A percentile compares a stretch with the other conserved stretches of the same genome.
Evolutionary conservation across 2,329 filamentous ascomycete genomes (phyloP).

Genomic region (Trichoderma koningii): DNA sequence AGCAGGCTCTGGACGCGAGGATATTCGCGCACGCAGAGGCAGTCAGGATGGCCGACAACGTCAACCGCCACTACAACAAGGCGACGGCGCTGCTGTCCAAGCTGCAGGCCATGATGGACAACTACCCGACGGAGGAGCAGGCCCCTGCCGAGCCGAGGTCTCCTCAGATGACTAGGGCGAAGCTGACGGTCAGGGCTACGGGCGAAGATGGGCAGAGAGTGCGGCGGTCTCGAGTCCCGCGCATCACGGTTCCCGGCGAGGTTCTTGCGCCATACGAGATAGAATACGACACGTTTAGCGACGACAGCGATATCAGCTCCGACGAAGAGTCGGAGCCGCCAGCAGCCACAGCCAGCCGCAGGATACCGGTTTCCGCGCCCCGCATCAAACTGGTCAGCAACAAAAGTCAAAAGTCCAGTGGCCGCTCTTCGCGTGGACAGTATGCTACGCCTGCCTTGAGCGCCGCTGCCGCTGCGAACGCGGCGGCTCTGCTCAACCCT

Average conservation of each 20-base stretch:
- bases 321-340: constrained; percentile 52
- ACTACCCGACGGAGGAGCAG: constrained; percentile 58
- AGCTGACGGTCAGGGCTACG: constrained; percentile 48
- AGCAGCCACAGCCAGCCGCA: constrained; percentile 40
- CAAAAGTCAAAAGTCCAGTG: constrained; percentile 50
- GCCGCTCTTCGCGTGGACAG: constrained; percentile 40
- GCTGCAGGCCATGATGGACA: constrained; percentile 60
- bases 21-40: constrained; percentile 64
- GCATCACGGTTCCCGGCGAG: constrained; percentile 67
- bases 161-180: constrained; percentile 54
- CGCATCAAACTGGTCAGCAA: constrained; percentile 53
- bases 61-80: constrained; percentile 62
- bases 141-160: constrained; percentile 56
- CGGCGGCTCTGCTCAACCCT: constrained; percentile 52
- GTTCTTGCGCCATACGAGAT: constrained; percentile 67
- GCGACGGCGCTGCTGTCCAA: constrained; percentile 61
- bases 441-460: constrained; percentile 42
- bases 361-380: constrained; percentile 43
- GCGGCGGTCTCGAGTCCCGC: constrained; percentile 52
- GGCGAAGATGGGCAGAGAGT: constrained; percentile 51
- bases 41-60: constrained; percentile 63
- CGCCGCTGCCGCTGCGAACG: constrained; percentile 46
- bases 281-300: constrained; percentile 60
- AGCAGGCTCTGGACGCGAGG: constrained; percentile 57
- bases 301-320: constrained; percentile 55